Percentiles rank a stretch among this genome's conserved stretches.
Evolutionary conservation across 208 protist genomes (phyloP).

Genomic region (Leishmania tarentolae): DNA sequence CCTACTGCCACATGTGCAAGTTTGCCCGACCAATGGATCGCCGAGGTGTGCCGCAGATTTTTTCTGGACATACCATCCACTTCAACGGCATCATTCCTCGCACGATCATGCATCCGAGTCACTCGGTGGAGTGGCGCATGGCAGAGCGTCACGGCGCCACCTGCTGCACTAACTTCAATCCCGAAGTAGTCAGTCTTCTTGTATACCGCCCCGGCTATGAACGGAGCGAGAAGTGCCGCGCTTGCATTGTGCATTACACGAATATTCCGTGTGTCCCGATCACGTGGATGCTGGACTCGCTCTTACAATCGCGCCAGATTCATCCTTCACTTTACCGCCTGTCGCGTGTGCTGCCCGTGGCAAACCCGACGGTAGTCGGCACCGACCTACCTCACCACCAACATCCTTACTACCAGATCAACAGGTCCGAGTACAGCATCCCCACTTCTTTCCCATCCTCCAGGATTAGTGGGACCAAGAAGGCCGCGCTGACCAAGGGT

Average conservation of each 20-base stretch:
- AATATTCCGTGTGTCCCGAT: slow-evolving; percentile 74
- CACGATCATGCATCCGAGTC: slow-evolving; percentile 80
- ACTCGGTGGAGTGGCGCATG: slow-evolving; percentile 91
- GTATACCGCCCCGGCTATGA: slow-evolving; percentile 89
- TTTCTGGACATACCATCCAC: slow-evolving; percentile 80
- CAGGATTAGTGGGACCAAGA: slow-evolving; percentile 22
- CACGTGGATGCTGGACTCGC: slow-evolving; percentile 87
- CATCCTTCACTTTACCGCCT: slow-evolving; percentile 74
- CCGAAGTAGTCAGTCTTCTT: slow-evolving; percentile 62
- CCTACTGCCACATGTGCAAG: slow-evolving; percentile 76
- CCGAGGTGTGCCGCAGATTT: slow-evolving; percentile 82
- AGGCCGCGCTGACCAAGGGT: slow-evolving; percentile 4
- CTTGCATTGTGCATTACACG: slow-evolving; percentile 59
- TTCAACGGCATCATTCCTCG: slow-evolving; percentile 91
- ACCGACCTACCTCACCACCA: slow-evolving; percentile 80
- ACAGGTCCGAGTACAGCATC: slow-evolving; percentile 78
- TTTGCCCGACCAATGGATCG: slow-evolving; percentile 70
- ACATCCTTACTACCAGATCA: slow-evolving; percentile 88
- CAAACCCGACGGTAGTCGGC: slow-evolving; percentile 64
- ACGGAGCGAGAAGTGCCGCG: slow-evolving; percentile 87
- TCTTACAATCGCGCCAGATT: slow-evolving; percentile 89
- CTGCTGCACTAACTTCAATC: slow-evolving; percentile 67
- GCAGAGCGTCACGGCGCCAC: slow-evolving; percentile 85
- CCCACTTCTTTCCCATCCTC: slow-evolving; percentile 63
- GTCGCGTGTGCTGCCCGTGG: slow-evolving; percentile 69